phyloP scores from a whole-genome alignment of 2,329 filamentous ascomycete genomes.

The Monosporascus sp. region DNA sequence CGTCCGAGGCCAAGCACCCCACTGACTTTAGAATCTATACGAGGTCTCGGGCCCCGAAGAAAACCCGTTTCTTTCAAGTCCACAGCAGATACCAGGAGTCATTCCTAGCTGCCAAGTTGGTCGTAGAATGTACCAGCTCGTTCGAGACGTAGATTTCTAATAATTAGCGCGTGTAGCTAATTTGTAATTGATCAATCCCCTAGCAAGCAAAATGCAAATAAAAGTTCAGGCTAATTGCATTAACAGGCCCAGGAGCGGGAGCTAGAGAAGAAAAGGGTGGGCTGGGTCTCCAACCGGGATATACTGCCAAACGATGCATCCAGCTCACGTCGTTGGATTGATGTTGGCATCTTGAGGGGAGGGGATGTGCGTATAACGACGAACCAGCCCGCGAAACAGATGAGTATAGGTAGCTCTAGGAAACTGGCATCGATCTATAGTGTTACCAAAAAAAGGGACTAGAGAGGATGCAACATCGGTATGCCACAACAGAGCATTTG shows the following conservation, averaged over 20 bases:
- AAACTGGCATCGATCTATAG: background rate
- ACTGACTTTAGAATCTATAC: too few relatives aligned
- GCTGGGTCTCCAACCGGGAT: background rate
- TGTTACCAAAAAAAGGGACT: background rate
- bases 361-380: background rate
- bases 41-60: too few relatives aligned
- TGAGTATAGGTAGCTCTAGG: background rate
- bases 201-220: background rate
- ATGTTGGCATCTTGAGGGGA: background rate
- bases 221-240: background rate
- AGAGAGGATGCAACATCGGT: background rate
- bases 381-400: background rate
- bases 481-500: background rate
- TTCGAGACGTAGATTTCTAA: too few relatives aligned
- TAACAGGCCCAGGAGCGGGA: background rate
- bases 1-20: background rate
- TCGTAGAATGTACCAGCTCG: too few relatives aligned
- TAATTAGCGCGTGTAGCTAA: too few relatives aligned
- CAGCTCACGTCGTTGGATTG: background rate
- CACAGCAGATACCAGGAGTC: too few relatives aligned
- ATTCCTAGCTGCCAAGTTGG: too few relatives aligned
- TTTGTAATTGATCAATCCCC: too few relatives aligned
- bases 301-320: background rate
- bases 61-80: too few relatives aligned
- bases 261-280: background rate